These are phyloP conservation scores for Lathyrus aphaca DNA, from an alignment of 306 rosid genomes.

Conservation along the genomic window DNA sequence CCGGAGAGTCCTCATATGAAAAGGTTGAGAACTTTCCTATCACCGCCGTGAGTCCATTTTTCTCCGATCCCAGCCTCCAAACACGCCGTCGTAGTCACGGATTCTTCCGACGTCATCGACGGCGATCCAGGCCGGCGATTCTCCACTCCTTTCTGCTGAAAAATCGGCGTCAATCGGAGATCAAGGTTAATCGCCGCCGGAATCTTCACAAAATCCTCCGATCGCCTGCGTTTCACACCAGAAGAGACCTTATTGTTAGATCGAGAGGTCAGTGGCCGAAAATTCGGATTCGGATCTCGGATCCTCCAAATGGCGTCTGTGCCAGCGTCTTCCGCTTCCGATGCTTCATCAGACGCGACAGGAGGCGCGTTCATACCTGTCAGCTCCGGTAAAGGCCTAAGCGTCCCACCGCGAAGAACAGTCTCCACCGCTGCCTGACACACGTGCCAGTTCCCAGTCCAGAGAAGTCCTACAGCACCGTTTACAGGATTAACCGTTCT, in stretches of 20 bases:
- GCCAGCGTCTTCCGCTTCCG: conserved; percentile 63
- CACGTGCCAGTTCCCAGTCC: conserved; percentile 95
- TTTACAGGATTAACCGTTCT: conserved; percentile 86
- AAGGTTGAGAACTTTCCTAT: conserved; percentile 77
- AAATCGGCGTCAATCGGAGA: conserved; percentile 74
- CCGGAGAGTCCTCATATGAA: conserved; percentile 55
- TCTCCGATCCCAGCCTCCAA: conserved; percentile 59
- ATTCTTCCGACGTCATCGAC: conserved; percentile 91
- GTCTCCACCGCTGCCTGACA: conserved; percentile 91
- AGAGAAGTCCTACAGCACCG: conserved; percentile 85
- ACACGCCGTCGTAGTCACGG: conserved; percentile 68
- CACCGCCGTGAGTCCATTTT: conserved; percentile 43
- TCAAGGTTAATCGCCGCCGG: conserved; percentile 62
- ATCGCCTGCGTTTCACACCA: conserved; percentile 48
- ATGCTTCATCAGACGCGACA: conserved; percentile 52
- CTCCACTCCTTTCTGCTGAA: conserved; percentile 48
- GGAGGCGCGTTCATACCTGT: conserved; percentile 37
- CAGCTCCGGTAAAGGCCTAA: conserved; percentile 65
- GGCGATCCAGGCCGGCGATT: conserved; percentile 65
- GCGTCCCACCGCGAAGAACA: conserved; percentile 73
- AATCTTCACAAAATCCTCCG: conserved; percentile 44
- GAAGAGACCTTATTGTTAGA: conserved; percentile 32
- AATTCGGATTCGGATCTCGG: conserved; percentile 53
- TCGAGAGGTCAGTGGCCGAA: conserved; percentile 49
- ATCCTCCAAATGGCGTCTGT: conserved; percentile 52